Percentiles rank a stretch among this genome's conserved stretches.
phyloP scores from a whole-genome alignment of 192 early-diverging fungal species.

The Coemansia brasiliensis region DNA sequence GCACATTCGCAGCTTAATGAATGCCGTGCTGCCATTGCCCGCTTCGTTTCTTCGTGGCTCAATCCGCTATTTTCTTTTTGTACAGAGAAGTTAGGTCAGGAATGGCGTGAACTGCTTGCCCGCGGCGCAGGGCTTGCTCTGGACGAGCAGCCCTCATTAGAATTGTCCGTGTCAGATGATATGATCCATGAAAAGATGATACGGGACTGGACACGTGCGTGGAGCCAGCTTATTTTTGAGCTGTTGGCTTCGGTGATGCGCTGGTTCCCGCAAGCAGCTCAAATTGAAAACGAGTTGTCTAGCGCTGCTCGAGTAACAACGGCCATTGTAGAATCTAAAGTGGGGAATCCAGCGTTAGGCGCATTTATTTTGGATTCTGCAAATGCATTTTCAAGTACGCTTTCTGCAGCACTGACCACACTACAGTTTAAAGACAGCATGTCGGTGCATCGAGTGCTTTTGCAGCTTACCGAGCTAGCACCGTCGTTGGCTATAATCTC shows the following conservation, averaged over 20 bases:
- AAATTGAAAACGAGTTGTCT: constrained; percentile 36
- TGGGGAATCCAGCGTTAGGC: constrained; percentile 11
- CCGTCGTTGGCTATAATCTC: constrained; percentile 24
- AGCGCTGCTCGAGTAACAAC: constrained; percentile 10
- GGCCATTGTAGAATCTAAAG: background rate
- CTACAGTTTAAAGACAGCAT: constrained; percentile 24
- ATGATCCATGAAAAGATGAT: constrained; percentile 36
- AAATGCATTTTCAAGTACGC: background rate
- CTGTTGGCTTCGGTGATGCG: constrained; percentile 9
- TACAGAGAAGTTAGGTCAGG: constrained; percentile 9
- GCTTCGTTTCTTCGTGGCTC: constrained; percentile 30
- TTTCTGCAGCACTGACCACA: background rate
- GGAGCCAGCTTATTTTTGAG: constrained; percentile 24
- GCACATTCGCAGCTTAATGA: background rate
- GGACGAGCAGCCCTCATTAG: background rate
- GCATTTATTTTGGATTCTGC: constrained; percentile 9
- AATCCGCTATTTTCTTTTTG: constrained; percentile 32
- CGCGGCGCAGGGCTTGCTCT: background rate
- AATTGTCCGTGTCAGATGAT: constrained; percentile 18
- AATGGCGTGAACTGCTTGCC: constrained; percentile 21
- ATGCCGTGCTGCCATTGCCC: constrained; percentile 1
- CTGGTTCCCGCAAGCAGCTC: constrained; percentile 31
- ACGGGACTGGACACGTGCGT: constrained; percentile 46
- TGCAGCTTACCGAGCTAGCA: constrained; percentile 13
- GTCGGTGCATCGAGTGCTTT: constrained; percentile 10